phyloP scores from a whole-genome alignment of 106 monocot genomes.

The Cymbidium sinense region DNA sequence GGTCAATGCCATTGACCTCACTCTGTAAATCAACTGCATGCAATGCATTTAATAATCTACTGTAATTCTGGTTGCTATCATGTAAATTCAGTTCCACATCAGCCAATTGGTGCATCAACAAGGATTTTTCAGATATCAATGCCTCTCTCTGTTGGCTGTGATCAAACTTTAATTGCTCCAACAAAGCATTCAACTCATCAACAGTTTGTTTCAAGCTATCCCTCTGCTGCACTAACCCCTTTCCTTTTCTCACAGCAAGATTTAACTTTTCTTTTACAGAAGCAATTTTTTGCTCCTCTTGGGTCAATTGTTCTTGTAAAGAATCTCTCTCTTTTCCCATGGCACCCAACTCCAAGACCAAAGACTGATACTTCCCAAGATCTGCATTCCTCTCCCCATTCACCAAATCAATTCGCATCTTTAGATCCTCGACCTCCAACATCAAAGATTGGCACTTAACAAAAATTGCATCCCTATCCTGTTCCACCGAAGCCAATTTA shows the following conservation, averaged over 20 bases:
- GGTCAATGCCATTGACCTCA: conserved; percentile 38
- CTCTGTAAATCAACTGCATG: conserved; percentile 34
- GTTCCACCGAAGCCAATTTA: conserved; percentile 29
- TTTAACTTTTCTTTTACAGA: conserved; percentile 84
- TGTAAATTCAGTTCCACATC: conserved; percentile 36
- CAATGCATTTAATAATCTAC: conserved; percentile 38
- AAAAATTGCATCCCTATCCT: conserved; percentile 45
- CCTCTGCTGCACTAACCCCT: conserved; percentile 89
- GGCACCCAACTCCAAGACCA: conserved; percentile 45
- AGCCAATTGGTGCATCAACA: conserved; percentile 37
- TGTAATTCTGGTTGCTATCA: conserved; percentile 27
- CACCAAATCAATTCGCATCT: conserved; percentile 36
- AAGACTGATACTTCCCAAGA: conserved; percentile 35
- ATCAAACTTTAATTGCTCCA: conserved; percentile 39
- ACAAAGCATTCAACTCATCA: conserved; percentile 45
- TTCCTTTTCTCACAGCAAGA: conserved; percentile 95
- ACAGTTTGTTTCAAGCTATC: conserved; percentile 73
- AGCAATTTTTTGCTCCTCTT: conserved; percentile 67
- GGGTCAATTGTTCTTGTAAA: conserved; percentile 63
- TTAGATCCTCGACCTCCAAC: conserved; percentile 39
- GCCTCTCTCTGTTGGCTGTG: conserved; percentile 42
- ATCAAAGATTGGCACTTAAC: conserved; percentile 41
- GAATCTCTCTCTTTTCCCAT: conserved; percentile 46
- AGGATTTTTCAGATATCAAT: conserved; percentile 48
- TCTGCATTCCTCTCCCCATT: conserved; percentile 37